These are phyloP conservation scores for Fusarium veterinarium DNA, from an alignment of 2,329 filamentous ascomycete genomes.

Conservation along the genomic window DNA sequence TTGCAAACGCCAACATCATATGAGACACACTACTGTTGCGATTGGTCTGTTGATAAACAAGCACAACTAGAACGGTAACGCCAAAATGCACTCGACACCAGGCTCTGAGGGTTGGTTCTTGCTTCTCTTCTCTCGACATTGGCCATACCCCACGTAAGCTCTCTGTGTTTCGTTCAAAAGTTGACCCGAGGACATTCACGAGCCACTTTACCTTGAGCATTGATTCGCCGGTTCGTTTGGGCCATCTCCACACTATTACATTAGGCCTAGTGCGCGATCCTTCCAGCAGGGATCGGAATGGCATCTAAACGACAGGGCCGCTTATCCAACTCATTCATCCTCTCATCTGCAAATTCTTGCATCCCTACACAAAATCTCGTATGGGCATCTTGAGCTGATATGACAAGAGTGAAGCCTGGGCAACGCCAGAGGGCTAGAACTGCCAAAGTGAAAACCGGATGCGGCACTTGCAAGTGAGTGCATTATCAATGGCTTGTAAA, in stretches of 20 bases:
- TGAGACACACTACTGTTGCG: not conserved
- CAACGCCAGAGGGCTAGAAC: slow-evolving; percentile 6
- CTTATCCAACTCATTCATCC: not conserved
- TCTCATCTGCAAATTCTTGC: not conserved
- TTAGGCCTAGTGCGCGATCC: not conserved
- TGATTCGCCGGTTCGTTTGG: slow-evolving; percentile 10
- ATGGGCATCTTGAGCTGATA: not conserved
- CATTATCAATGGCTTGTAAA: fast-evolving
- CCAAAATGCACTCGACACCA: not conserved
- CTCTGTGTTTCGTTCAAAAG: not conserved
- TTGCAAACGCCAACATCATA: too few species aligned
- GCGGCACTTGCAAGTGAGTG: slow-evolving; percentile 28
- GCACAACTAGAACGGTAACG: too few species aligned
- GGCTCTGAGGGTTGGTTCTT: too few species aligned
- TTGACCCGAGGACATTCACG: not conserved
- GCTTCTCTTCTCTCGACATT: not conserved
- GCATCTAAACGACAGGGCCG: not conserved
- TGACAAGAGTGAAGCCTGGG: slow-evolving; percentile 27
- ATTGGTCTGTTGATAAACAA: not conserved
- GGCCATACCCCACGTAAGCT: not conserved
- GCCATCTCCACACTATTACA: not conserved
- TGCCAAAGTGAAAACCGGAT: slow-evolving; percentile 21
- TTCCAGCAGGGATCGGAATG: not conserved
- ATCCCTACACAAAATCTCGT: not conserved
- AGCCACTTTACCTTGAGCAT: not conserved